Evolutionary conservation across 2,329 filamentous ascomycete genomes (phyloP).

Genomic region (Tothia fuscella): DNA sequence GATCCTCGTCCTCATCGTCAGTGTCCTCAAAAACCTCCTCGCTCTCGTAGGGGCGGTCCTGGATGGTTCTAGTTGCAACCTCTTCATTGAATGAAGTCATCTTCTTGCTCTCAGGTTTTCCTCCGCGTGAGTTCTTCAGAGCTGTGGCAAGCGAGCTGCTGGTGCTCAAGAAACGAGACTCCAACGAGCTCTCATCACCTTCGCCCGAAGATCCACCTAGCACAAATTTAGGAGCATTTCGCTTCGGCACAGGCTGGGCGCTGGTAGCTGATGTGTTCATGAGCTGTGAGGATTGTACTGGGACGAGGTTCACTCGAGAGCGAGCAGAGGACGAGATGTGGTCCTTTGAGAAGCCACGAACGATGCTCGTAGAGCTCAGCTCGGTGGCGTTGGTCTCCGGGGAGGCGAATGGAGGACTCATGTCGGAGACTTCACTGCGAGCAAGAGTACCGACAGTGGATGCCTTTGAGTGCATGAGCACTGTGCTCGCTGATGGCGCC

Average conservation of each 20-base stretch:
- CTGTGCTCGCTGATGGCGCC: too few species aligned
- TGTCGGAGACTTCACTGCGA: conserved; percentile 23
- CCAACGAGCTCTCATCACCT: conserved; percentile 68
- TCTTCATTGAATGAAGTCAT: conserved; percentile 72
- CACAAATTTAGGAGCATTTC: conserved; percentile 58
- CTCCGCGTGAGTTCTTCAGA: conserved; percentile 29
- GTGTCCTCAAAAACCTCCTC: conserved; percentile 44
- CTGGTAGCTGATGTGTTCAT: conserved; percentile 16
- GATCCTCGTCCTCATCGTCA: conserved; percentile 43
- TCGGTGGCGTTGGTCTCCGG: conserved; percentile 53
- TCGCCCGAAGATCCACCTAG: conserved; percentile 75
- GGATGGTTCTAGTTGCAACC: conserved; percentile 54
- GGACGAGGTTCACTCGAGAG: conserved; percentile 49
- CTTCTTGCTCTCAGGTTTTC: conserved; percentile 46
- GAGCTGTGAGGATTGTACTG: conserved; percentile 37
- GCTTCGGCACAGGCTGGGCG: conserved; percentile 38
- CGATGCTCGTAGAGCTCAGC: conserved; percentile 54
- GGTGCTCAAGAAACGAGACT: conserved; percentile 30
- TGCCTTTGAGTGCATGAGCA: conserved; percentile 46
- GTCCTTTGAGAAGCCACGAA: conserved; percentile 76
- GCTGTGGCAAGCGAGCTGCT: conserved; percentile 43
- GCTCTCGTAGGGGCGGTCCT: conserved; percentile 43
- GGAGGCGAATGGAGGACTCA: conserved; percentile 36
- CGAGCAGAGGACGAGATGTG: conserved; percentile 58
- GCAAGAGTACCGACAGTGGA: conserved; percentile 41